These are phyloP conservation scores for Cryptococcus wingfieldii DNA, from an alignment of 1,284 basidiomycete genomes.

Conservation along the genomic window DNA sequence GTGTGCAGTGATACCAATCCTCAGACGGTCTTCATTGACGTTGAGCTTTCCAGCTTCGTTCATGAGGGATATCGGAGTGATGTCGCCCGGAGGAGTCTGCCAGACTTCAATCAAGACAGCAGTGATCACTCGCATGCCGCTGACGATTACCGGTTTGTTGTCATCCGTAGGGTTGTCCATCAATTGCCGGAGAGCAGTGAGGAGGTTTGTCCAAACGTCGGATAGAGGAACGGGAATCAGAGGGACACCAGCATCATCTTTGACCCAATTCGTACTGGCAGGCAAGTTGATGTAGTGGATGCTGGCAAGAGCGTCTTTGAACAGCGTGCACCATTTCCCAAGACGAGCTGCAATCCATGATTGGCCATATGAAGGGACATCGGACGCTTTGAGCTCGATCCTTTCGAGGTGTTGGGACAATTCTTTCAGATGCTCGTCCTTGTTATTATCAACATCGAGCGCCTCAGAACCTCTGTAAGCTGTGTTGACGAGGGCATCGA, in stretches of 20 bases:
- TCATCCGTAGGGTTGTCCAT: neutral
- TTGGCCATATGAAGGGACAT: slow-evolving; percentile 40
- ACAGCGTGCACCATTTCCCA: slow-evolving; percentile 30
- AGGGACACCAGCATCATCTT: slow-evolving; percentile 10
- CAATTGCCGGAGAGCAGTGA: slow-evolving; percentile 22
- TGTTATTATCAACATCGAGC: slow-evolving; percentile 22
- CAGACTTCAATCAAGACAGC: slow-evolving; percentile 24
- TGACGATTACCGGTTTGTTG: slow-evolving; percentile 13
- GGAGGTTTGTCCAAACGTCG: slow-evolving; percentile 35
- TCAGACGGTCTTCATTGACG: slow-evolving; percentile 14
- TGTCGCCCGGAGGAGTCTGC: slow-evolving; percentile 25
- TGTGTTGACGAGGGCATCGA: slow-evolving; percentile 29
- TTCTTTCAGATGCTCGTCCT: slow-evolving; percentile 2
- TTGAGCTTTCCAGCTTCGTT: slow-evolving; percentile 17
- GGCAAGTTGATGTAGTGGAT: slow-evolving; percentile 28
- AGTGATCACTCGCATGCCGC: slow-evolving; percentile 23
- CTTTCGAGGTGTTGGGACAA: slow-evolving; percentile 16
- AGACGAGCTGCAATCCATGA: slow-evolving; percentile 34
- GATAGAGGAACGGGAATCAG: slow-evolving; percentile 29
- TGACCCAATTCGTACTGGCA: slow-evolving; percentile 22
- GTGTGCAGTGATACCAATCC: slow-evolving; percentile 24
- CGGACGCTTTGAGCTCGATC: slow-evolving; percentile 22
- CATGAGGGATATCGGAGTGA: slow-evolving; percentile 22
- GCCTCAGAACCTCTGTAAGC: slow-evolving; percentile 31
- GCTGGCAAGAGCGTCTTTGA: slow-evolving; percentile 30